phyloP scores from a whole-genome alignment of 2,329 filamentous ascomycete species.

The Ceratocystis colombiana region DNA sequence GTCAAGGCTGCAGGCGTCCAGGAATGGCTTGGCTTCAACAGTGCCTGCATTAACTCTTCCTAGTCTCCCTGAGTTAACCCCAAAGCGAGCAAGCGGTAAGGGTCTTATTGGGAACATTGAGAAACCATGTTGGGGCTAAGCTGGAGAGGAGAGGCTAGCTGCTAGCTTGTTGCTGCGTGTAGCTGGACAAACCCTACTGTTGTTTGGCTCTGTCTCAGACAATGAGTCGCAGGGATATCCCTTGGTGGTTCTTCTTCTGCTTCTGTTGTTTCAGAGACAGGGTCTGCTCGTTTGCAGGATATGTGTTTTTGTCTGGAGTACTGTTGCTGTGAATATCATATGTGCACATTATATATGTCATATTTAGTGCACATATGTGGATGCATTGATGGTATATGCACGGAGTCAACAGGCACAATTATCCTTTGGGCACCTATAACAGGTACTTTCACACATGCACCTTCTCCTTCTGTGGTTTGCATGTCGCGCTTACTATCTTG shows the following conservation, averaged over 20 bases:
- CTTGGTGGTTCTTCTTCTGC: neutral
- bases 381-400: neutral
- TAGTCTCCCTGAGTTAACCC: slow-evolving; percentile 6
- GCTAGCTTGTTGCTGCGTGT: neutral
- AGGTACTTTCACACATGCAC: neutral
- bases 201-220: neutral
- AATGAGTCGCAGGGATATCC: neutral
- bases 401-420: no score
- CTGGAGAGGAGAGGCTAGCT: neutral
- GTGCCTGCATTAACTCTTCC: slow-evolving; percentile 20
- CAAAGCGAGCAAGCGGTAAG: slow-evolving; percentile 6
- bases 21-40: slow-evolving; percentile 10
- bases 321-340: no score
- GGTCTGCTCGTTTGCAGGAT: neutral
- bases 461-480: neutral
- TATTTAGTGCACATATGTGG: neutral
- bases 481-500: neutral
- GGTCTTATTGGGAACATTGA: neutral
- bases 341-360: no score
- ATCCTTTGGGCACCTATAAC: no score
- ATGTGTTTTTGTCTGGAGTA: neutral
- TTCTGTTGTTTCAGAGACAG: slow-evolving; percentile 1
- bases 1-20: slow-evolving; percentile 20
- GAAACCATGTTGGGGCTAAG: neutral
- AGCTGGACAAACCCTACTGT: neutral